These are phyloP conservation scores for Barnettozyma wickerhamii DNA, from an alignment of 805 yeast genomes.

Conservation along the genomic window DNA sequence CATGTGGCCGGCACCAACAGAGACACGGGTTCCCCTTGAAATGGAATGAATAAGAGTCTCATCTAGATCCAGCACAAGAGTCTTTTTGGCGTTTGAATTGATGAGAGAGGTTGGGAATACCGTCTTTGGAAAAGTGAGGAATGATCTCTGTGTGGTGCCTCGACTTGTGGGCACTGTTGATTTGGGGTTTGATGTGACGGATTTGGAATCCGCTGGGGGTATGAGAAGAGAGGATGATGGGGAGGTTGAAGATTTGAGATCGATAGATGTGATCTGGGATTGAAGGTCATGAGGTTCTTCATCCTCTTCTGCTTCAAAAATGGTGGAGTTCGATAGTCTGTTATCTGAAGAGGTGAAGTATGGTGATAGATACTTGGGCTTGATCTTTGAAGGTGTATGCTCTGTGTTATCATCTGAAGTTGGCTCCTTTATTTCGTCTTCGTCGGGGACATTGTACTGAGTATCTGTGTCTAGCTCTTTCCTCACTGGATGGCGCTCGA, in stretches of 20 bases:
- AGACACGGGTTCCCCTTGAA: conserved; percentile 48
- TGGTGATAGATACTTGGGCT: neutral
- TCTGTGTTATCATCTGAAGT: conserved; percentile 1
- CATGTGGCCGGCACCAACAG: conserved; percentile 48
- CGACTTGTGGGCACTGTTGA: neutral
- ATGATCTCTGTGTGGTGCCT: conserved; percentile 5
- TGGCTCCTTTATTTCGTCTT: conserved; percentile 7
- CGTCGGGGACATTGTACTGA: neutral
- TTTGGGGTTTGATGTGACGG: neutral
- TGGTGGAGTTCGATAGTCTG: conserved; percentile 9
- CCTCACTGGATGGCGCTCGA: conserved; percentile 23
- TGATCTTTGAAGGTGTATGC: conserved; percentile 1
- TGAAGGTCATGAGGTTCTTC: neutral
- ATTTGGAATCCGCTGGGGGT: conserved; percentile 1
- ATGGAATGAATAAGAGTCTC: conserved; percentile 93
- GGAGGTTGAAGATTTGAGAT: conserved; percentile 23
- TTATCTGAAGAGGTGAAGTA: neutral
- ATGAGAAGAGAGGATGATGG: conserved; percentile 17
- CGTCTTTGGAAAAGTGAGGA: conserved; percentile 32
- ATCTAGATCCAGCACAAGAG: conserved; percentile 83
- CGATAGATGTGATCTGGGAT: conserved; percentile 3
- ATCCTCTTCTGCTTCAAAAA: conserved; percentile 24
- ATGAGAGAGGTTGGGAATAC: conserved; percentile 40
- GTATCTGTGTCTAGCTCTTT: neutral
- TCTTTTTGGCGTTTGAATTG: conserved; percentile 45